Evolutionary conservation across 345 rosid genomes (phyloP), one percentile per base, ranked within the genome.

Genomic region (Eucalyptus leucophloia): DNA sequence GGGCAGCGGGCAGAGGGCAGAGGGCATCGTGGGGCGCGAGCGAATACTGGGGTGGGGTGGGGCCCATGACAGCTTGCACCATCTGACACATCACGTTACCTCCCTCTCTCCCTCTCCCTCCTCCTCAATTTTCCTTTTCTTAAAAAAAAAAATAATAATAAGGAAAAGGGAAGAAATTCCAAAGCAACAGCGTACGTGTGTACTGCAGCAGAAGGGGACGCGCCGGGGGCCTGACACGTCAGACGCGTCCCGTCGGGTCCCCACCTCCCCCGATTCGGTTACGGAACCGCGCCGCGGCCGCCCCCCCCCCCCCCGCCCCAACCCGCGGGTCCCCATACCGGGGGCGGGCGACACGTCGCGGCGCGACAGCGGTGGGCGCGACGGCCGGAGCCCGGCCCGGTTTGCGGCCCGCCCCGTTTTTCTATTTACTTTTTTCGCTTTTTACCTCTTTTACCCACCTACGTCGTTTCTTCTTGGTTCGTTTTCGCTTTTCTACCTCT

Each of bases 21-120:
- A 9, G 81, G 2, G 45, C 45, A 10, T 11, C 45, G 45, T 23
- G 45, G 37, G 45, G 83, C 56, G 87, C 28, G 89, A n/a, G 34
- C 26, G 23, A 26, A 50, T 42, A 51, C 65, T 4, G 24, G 88
- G 4, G 9, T 9, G 24, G 26, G 30, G 62, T 4, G 62, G 92
- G 87, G 53, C 87, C 90, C 53, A 47, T n/a, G 89, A 86, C 90
- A 88, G 88, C 91, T 90, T 9, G 87, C 86, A 58, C 9, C 42
- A 23, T 54, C 92, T 89, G 90, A 88, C 92, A 80, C 42, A 72
- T 89, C 91, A 89, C 91, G 86, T 91, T 89, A 34, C 90, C 51
- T 5, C 28, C 77, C 14, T 34, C 45, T 58, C 24, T 8, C 65
- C 21, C 17, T n/a, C 17, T n/a, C 26, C 72, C 26, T 44, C 62